Base-by-base conservation (phyloP, 2,329 filamentous ascomycete genomes). In the Cercospora janseana region DNA sequence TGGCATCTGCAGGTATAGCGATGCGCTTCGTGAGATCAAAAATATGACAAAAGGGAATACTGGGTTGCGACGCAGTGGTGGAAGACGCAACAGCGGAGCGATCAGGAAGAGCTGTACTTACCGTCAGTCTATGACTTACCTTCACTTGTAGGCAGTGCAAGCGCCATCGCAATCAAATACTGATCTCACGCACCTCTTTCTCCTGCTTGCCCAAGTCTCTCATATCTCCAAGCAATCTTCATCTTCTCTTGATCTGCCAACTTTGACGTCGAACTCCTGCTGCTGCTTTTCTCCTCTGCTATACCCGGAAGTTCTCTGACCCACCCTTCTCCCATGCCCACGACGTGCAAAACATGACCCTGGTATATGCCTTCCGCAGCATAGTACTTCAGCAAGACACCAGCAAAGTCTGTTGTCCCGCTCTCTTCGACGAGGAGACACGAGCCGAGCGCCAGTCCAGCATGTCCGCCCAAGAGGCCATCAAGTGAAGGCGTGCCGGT, bases 221-320 rank as follows among this genome's bases (percentile, higher is more conserved):
- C 91, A 72, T 98, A 98, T 68, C 93, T 80, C 93, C 93, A 98
- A 3, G 93, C 93, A 74, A 98, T 98, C 74, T 95, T 97, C 93
- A 98, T 97, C 70, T 85, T 91, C 56, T 92, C 87, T 29, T 64
- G 63, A 24, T 76, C 71, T n/a, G 51, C 52, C 66, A 60, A 57
- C 47, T 55, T 76, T 71, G 46, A 62, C 7, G 65, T 62, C 21
- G 34, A 32, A 13, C 31, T 37, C 31, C 44, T 37, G 15, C 44
- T 46, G 9, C 26, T 21, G n/a, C 34, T 69, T 35, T 59, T 62
- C 35, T 74, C 73, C 26, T 65, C 65, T 62, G 75, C 68, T 26
- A 94, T 68, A 0, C 87, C 92, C 3, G 93, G 93, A 16, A 98
- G 74, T 60, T 92, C 89, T 56, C 87, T 77, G 28, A 83, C 82